phyloP scores from a whole-genome alignment of 257 asterid genomes.

The Cruciata laevipes region DNA sequence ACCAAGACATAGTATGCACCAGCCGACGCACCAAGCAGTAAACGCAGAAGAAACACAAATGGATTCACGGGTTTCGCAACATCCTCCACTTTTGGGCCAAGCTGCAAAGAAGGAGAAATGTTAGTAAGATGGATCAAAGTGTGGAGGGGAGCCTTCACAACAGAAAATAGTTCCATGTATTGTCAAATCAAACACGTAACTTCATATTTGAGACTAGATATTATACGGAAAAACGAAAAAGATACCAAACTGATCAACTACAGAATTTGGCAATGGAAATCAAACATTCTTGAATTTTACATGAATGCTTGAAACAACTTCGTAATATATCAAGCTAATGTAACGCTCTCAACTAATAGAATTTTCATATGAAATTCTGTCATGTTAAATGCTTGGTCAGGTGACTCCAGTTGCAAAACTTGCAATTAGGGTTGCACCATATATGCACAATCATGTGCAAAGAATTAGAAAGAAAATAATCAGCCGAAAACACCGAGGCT shows the following conservation, averaged over 20 bases:
- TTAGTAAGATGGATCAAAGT: background rate
- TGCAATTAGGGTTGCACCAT: too few species aligned
- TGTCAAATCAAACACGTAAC: background rate
- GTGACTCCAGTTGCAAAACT: background rate
- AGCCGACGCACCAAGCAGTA: conserved; percentile 72
- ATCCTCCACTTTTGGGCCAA: conserved; percentile 85
- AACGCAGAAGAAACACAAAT: conserved; percentile 45
- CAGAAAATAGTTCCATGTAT: background rate
- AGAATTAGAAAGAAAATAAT: background rate
- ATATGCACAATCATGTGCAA: background rate
- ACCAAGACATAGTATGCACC: conserved; percentile 71
- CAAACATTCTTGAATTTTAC: background rate
- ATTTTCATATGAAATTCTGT: too few species aligned
- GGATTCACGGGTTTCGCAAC: conserved; percentile 65
- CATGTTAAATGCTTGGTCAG: background rate
- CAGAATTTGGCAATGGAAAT: background rate
- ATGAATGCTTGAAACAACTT: background rate
- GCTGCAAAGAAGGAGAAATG: conserved; percentile 35
- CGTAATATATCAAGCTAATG: background rate
- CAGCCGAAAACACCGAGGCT: background rate
- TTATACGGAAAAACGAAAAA: background rate
- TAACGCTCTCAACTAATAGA: background rate
- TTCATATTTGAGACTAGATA: background rate
- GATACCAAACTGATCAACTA: background rate
- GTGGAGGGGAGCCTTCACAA: too few species aligned